Conservation (phyloP, 2,329 filamentous ascomycete species). For the Claviceps humidiphila region DNA sequence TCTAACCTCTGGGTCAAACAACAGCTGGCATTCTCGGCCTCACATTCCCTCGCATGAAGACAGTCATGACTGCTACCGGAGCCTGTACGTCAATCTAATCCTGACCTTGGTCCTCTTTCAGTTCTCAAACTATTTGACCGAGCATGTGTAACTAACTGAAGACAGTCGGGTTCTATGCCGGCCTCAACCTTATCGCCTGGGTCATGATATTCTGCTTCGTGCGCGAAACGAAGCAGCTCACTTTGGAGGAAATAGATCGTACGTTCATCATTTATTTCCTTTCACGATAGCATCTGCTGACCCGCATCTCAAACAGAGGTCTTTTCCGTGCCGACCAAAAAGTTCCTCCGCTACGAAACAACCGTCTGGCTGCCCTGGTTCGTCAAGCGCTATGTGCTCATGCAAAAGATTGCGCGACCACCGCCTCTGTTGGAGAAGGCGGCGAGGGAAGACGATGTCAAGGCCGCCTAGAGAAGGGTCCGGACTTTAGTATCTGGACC, state of each 20-base stretch:
- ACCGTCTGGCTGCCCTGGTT: conserved; percentile 23
- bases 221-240: conserved; percentile 34
- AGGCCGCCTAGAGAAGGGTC: conserved; percentile 1
- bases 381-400: conserved; percentile 23
- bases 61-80: conserved; percentile 18
- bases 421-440: conserved; percentile 16
- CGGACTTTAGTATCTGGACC: background rate
- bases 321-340: conserved; percentile 19
- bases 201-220: conserved; percentile 34
- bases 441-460: conserved; percentile 2
- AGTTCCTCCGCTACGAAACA: conserved; percentile 19
- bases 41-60: conserved; percentile 34
- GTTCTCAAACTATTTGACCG: no score
- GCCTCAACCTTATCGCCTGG: conserved; percentile 30
- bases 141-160: background rate
- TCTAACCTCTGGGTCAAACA: background rate
- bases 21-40: conserved; percentile 17
- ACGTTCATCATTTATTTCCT: conserved; percentile 1
- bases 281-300: background rate
- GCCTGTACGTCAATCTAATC: conserved; percentile 13
- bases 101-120: no score
- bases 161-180: conserved; percentile 28
- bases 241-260: conserved; percentile 27
- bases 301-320: conserved; percentile 12
- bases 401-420: conserved; percentile 19